Evolutionary conservation across 192 early-diverging fungal genomes (phyloP).

Genomic region (Phycomyces nitens): DNA sequence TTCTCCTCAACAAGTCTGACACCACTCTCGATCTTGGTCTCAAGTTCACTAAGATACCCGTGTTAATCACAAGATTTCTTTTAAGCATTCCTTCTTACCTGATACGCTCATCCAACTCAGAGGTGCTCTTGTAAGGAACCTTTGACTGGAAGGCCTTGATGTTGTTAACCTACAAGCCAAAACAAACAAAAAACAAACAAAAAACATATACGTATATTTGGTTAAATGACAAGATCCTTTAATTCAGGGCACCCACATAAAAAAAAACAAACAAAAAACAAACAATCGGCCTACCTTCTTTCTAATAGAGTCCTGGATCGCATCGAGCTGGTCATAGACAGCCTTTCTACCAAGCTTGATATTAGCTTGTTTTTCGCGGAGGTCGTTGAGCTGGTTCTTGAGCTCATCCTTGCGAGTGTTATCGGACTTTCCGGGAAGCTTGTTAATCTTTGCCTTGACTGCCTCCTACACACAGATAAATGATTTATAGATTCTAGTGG

Average conservation of each 20-base stretch:
- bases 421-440: constrained; percentile 50
- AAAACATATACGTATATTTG: background rate
- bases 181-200: background rate
- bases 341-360: constrained; percentile 63
- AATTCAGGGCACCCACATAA: too few species aligned
- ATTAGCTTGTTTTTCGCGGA: constrained; percentile 67
- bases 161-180: constrained; percentile 10
- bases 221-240: background rate
- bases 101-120: constrained; percentile 77
- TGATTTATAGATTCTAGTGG: background rate
- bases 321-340: constrained; percentile 66
- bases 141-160: constrained; percentile 70
- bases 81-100: constrained; percentile 51
- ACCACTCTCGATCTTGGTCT: constrained; percentile 77
- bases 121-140: constrained; percentile 74
- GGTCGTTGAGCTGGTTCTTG: constrained; percentile 53
- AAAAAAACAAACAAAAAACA: too few species aligned
- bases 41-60: constrained; percentile 53
- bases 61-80: background rate
- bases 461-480: constrained; percentile 38
- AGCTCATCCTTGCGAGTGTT: constrained; percentile 55
- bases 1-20: constrained; percentile 87
- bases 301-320: constrained; percentile 66
- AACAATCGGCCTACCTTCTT: constrained; percentile 59
- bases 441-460: constrained; percentile 51